These are phyloP conservation scores for Penicillium paradoxum DNA, from an alignment of 495 filamentous ascomycete species.

Conservation along the genomic window DNA sequence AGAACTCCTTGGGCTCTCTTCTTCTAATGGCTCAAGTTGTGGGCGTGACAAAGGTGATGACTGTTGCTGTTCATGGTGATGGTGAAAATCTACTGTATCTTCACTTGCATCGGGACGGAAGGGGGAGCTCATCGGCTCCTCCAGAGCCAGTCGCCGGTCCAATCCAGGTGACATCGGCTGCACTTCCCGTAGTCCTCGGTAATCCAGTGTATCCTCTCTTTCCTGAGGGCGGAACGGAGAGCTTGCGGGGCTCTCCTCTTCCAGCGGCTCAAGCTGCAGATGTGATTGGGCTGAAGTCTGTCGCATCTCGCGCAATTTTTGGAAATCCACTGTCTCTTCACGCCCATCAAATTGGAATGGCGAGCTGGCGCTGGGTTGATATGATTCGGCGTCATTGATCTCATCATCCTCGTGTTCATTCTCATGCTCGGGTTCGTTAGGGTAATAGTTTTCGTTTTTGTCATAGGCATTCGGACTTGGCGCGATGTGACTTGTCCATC, in stretches of 20 bases:
- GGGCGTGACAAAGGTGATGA: constrained; percentile 3
- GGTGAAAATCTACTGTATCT: constrained; percentile 31
- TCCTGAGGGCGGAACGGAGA: constrained; percentile 36
- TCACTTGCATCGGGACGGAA: constrained; percentile 33
- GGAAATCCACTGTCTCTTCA: constrained; percentile 39
- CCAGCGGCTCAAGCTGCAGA: neutral
- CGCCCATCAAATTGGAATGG: constrained; percentile 35
- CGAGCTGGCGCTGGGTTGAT: constrained; percentile 29
- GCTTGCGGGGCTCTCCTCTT: constrained; percentile 23
- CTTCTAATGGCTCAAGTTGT: neutral
- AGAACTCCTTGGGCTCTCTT: constrained; percentile 24
- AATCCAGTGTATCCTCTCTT: constrained; percentile 31
- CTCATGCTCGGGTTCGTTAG: constrained; percentile 9
- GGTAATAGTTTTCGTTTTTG: constrained; percentile 11
- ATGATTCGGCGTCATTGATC: constrained; percentile 17
- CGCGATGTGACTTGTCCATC: constrained; percentile 11
- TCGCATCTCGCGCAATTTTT: constrained; percentile 21
- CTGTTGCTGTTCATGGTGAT: constrained; percentile 16
- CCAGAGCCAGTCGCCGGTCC: constrained; percentile 3
- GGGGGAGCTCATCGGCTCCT: constrained; percentile 34
- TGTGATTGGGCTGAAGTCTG: constrained; percentile 2
- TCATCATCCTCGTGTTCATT: constrained; percentile 19
- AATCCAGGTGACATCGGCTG: constrained; percentile 16
- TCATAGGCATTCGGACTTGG: constrained; percentile 8
- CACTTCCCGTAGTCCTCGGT: constrained; percentile 22